Evolutionary conservation across 2,329 filamentous ascomycete genomes (phyloP), one percentile per base, ranked within the genome.

Genomic region (Fusarium hainanense): DNA sequence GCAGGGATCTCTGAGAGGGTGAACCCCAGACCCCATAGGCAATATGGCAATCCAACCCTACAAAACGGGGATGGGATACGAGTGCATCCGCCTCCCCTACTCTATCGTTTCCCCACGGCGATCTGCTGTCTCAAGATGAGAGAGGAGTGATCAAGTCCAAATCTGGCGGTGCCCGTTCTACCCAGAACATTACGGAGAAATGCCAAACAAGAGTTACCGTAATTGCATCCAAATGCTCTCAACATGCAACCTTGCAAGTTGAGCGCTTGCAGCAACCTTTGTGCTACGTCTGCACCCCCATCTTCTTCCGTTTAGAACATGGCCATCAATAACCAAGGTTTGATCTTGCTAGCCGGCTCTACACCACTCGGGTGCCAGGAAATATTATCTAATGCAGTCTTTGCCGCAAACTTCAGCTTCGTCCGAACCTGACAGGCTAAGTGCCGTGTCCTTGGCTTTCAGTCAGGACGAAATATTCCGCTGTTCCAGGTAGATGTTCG

Each of bases 371-470:
- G 58, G 40, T 32, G n/a, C 23, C 63, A 44, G 43, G 50, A 56
- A 55, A 37, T 21, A 32, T 66, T 71, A 64, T 66, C 68, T 60
- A 70, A 71, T 71, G 55, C 59, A 69, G 41, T 42, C 57, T 37
- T 59, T 69, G 44, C 61, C 57, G 56, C 61, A 59, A 63, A 47
- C 30, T 54, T 71, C 51, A 69, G 68, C 65, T 71, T 66, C 44
- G 54, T 49, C 47, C 34, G 69, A 54, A 42, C 47, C 40, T 54
- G 54, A 52, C 57, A 54, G 54, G 50, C 50, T 41, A 59, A 69
- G 61, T 69, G 57, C 69, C 57, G 69, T 49, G 43, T 37, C 42
- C 34, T 54, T 57, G 40, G n/a, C 47, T 43, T 28, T 37, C 20
- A 48, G 14, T 32, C 32, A 47, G 54, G 42, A 48, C 44, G 30